These are phyloP conservation scores for Micromonas pusilla DNA, from an alignment of 139 green algal species.

Conservation along the genomic window DNA sequence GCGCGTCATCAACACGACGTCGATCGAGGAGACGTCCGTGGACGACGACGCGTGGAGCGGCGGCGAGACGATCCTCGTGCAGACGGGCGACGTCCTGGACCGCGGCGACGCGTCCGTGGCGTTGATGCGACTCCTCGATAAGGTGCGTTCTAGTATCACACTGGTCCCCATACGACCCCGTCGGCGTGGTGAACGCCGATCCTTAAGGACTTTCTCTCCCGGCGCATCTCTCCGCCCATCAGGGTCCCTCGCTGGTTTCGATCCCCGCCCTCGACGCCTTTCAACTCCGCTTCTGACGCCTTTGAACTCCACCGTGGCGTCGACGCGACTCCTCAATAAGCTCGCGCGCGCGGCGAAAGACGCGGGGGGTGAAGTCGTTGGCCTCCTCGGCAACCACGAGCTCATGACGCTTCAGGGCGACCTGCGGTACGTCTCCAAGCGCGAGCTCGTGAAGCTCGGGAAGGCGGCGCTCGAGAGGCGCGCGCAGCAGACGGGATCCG, in stretches of 20 bases:
- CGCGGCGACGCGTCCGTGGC: background rate
- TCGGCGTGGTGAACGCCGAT: too few relatives aligned
- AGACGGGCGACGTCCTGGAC: constrained; percentile 18
- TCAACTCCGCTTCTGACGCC: too few relatives aligned
- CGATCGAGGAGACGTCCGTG: too few relatives aligned
- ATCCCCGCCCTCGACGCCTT: too few relatives aligned
- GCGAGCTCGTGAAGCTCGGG: background rate
- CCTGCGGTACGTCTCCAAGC: background rate
- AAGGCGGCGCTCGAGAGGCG: background rate
- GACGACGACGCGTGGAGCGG: background rate
- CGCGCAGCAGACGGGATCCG: too few relatives aligned
- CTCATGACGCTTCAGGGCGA: background rate
- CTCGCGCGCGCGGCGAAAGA: background rate
- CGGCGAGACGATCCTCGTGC: background rate
- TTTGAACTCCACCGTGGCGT: background rate
- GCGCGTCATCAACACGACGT: background rate
- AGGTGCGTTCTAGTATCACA: too few relatives aligned
- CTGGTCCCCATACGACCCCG: too few relatives aligned
- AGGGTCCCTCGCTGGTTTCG: too few relatives aligned
- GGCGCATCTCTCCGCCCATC: too few relatives aligned
- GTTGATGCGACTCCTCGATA: background rate
- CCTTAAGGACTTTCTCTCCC: too few relatives aligned
- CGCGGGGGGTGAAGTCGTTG: background rate
- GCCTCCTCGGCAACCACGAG: constrained; percentile 8
- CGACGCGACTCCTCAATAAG: background rate